Base-by-base conservation (phyloP, 192 early-diverging fungal genomes). In the Entomortierella chlamydospora region DNA sequence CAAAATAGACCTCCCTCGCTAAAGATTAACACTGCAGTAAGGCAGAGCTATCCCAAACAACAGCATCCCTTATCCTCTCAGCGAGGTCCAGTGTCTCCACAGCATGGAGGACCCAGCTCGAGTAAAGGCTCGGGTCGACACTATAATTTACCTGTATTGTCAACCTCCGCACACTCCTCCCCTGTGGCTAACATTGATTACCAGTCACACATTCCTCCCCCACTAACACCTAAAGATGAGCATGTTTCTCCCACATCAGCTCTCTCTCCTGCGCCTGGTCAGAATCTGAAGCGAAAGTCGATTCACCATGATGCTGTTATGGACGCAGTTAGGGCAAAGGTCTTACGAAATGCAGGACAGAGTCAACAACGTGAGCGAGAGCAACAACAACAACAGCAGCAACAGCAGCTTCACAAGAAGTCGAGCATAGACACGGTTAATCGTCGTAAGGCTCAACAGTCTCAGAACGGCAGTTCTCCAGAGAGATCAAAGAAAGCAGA, bases 251-350 rank as follows among this genome's bases (percentile, higher is more conserved):
- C 76, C 2, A 79, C 76, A 3, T 79, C 76, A n/a, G 63, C 68
- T 7, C 45, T 65, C 0, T 70, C 76, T 0, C 68, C 76, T 11
- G 68, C 62, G 18, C 47, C 57, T 26, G 65, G 76, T 10, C 64
- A 65, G 8, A 73, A 23, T n/a, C 23, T 65, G 66, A 84, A 79
- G 30, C 72, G 64, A 54, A 84, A 78, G 68, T 84, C 63, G 34
- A 81, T 84, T 57, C 69, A 79, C 42, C 83, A 84, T 52, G 83
- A 84, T 18, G 79, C 73, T 23, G 70, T 84, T 28, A 84, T 84
- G 83, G 83, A 84, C 29, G 83, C 83, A 4, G 58, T 84, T 22
- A 63, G 83, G 4, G 68, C 73, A 31, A 84, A 84, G 55, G 83
- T 84, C 7, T 60, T 73, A 22, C 41, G 73, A 26, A 84, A 84